These are phyloP conservation scores for Ceratopteris richardii DNA, from an alignment of 75 land plant genomes.

Conservation along the genomic window DNA sequence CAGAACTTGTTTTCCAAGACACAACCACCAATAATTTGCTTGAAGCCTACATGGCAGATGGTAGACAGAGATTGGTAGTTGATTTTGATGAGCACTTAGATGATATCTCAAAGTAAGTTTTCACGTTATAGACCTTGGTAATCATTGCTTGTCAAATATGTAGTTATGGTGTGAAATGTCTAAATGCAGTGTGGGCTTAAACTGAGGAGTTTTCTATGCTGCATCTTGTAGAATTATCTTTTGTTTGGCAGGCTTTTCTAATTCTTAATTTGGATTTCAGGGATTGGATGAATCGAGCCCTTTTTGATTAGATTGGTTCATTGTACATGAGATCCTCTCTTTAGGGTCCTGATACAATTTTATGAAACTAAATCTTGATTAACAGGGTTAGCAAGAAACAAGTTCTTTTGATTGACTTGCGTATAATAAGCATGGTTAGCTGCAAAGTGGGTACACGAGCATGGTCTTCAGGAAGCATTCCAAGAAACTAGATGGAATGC, in stretches of 20 bases:
- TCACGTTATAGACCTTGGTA: not conserved
- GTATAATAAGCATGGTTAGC: no score
- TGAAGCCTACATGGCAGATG: constrained; percentile 60
- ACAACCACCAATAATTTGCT: constrained; percentile 63
- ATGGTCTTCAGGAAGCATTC: no score
- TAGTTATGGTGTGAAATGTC: no score
- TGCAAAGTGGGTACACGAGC: no score
- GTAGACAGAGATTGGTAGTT: constrained; percentile 53
- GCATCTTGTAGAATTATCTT: not conserved
- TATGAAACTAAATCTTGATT: no score
- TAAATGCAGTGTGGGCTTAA: not conserved
- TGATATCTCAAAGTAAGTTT: constrained; percentile 74
- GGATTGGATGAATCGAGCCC: constrained; percentile 13
- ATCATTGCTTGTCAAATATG: not conserved
- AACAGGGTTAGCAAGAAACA: no score
- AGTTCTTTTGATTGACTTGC: no score
- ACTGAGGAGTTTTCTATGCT: not conserved
- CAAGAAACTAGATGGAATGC: no score
- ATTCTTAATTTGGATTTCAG: constrained; percentile 3
- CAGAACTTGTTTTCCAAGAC: constrained; percentile 40
- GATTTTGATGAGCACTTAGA: constrained; percentile 98
- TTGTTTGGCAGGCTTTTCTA: not conserved
- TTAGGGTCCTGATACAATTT: no score
- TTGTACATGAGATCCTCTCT: no score
- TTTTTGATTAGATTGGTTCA: constrained; percentile 5